A percentile compares a stretch with the other conserved stretches of the same genome.
Conservation (phyloP, 1,284 basidiomycete species). For the Leccinum fuscescens region DNA sequence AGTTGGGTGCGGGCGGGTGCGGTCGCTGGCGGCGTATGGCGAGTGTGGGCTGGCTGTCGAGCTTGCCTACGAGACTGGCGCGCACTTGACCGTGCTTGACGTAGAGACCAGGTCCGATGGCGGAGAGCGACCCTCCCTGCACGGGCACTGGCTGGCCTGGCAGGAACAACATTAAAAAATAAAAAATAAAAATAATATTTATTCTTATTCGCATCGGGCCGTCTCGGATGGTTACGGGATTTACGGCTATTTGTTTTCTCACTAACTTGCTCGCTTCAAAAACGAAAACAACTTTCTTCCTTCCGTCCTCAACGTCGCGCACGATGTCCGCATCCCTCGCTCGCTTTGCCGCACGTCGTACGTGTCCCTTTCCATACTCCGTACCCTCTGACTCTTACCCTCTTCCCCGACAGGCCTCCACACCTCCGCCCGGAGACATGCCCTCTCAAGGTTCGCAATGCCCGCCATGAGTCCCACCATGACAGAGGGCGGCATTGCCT, state of each 20-base stretch:
- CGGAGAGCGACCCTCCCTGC: constrained; percentile 52
- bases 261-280: constrained; percentile 9
- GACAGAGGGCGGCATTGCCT: constrained; percentile 97
- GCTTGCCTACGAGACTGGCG: constrained; percentile 68
- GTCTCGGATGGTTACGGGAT: constrained; percentile 14
- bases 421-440: constrained; percentile 74
- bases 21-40: constrained; percentile 59
- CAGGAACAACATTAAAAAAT: constrained; percentile 47
- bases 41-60: constrained; percentile 48
- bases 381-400: background rate
- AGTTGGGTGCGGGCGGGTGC: constrained; percentile 67
- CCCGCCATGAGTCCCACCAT: constrained; percentile 99
- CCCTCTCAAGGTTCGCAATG: constrained; percentile 91
- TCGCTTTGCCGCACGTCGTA: constrained; percentile 70
- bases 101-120: constrained; percentile 73
- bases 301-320: constrained; percentile 18
- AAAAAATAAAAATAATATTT: background rate
- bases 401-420: constrained; percentile 64
- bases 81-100: constrained; percentile 61
- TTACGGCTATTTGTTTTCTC: constrained; percentile 23
- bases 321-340: constrained; percentile 60
- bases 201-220: constrained; percentile 12
- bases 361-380: constrained; percentile 21
- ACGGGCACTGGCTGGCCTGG: constrained; percentile 81
- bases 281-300: constrained; percentile 4